Percentiles rank a stretch among this genome's conserved stretches.
phyloP scores from a whole-genome alignment of 768 basidiomycete species.

The Trametes cinnabarina region DNA sequence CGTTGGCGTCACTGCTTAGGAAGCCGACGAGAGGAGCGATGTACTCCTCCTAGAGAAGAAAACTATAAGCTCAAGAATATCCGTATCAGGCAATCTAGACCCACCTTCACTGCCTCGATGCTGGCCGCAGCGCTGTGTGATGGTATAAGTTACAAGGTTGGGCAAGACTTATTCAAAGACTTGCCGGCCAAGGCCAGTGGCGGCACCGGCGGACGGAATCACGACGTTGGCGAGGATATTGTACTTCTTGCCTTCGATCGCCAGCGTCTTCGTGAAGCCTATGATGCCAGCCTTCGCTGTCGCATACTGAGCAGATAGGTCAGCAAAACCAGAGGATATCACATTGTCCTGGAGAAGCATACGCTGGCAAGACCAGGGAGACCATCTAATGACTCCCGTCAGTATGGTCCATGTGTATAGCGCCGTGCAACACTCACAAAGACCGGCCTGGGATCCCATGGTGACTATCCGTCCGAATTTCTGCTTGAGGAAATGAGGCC shows the following conservation, averaged over 20 bases:
- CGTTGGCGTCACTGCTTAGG: slow-evolving; percentile 79
- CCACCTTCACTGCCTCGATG: slow-evolving; percentile 86
- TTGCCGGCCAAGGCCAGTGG: slow-evolving; percentile 39
- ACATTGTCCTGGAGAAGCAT: slow-evolving; percentile 20
- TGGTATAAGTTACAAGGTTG: no score
- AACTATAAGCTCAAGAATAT: no score
- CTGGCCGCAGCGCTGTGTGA: slow-evolving; percentile 39
- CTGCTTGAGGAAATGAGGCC: slow-evolving; percentile 96
- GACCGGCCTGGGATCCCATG: slow-evolving; percentile 89
- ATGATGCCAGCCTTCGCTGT: slow-evolving; percentile 92
- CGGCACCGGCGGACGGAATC: slow-evolving; percentile 72
- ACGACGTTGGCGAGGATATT: slow-evolving; percentile 87
- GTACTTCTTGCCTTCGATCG: slow-evolving; percentile 89
- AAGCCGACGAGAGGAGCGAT: slow-evolving; percentile 93
- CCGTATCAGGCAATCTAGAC: not conserved
- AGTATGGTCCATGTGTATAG: not conserved
- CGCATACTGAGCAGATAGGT: slow-evolving; percentile 59
- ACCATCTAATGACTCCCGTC: slow-evolving; percentile 54
- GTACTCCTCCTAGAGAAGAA: slow-evolving; percentile 71
- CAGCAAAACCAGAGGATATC: not conserved
- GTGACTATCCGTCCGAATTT: slow-evolving; percentile 95
- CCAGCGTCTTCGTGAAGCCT: slow-evolving; percentile 86
- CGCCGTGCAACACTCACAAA: slow-evolving; percentile 56
- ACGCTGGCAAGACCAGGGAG: slow-evolving; percentile 95
- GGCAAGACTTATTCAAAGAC: no score